phyloP scores from a whole-genome alignment of 257 asterid species.

The Solanum pinnatisectum region DNA sequence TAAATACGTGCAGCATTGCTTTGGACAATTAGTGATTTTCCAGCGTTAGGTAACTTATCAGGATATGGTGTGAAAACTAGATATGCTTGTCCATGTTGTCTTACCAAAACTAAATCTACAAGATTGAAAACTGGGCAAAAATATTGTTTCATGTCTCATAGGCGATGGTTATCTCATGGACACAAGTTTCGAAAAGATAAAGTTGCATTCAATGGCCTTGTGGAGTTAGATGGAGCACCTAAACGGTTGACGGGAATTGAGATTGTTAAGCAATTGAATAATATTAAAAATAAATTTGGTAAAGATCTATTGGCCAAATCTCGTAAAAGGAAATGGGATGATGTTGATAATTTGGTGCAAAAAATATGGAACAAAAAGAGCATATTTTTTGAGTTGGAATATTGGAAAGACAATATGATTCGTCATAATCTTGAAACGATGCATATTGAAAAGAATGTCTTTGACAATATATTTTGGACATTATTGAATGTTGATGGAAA shows the following conservation, averaged over 20 bases:
- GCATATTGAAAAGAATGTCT: slow-evolving; percentile 6
- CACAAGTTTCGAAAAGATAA: not conserved
- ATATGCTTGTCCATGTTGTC: not conserved
- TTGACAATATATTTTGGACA: not conserved
- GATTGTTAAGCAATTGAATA: not conserved
- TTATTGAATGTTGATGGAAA: not conserved
- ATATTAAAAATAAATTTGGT: not conserved
- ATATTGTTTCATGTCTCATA: not conserved
- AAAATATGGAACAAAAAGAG: not conserved
- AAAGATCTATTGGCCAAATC: not conserved
- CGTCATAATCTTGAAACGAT: slow-evolving; percentile 1
- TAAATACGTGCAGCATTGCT: not conserved
- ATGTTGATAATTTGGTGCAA: not conserved
- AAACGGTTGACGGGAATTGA: not conserved
- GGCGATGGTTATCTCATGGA: not conserved
- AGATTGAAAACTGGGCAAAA: not conserved
- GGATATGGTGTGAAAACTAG: not conserved
- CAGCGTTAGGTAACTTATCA: no score
- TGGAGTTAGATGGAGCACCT: not conserved
- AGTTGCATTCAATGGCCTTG: not conserved
- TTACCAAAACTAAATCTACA: not conserved
- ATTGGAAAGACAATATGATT: not conserved
- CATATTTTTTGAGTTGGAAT: slow-evolving; percentile 4
- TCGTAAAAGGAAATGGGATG: not conserved
- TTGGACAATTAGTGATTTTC: not conserved